Base-by-base conservation (phyloP, 78 protist genomes). In the Chrysochromulina parva region DNA sequence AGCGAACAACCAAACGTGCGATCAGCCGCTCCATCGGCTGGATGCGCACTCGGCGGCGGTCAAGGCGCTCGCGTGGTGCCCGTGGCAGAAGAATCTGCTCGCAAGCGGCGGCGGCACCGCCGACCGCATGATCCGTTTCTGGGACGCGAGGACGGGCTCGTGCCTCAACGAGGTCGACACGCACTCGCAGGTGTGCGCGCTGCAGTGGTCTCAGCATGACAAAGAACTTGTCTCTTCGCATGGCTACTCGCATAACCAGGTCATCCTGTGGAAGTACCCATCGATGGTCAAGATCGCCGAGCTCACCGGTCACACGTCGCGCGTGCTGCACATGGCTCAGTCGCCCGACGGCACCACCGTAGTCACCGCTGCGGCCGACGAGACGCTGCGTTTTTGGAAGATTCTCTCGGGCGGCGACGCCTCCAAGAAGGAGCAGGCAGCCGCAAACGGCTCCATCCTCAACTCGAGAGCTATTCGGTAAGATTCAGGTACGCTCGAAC, bases 61-160 rank as follows among this genome's bases (percentile, higher is more conserved):
- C 55, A 97, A 98, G 96, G 99, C 99, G 0, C 91, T 99, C 47
- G 99, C 99, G 14, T 99, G 99, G 99, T 96, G 96, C 92, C 99
- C 99, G 54, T 95, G 92, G 94, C 98, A 97, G 85, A 16, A 26
- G 3, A 96, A 94, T 90, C 95, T 98, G n/a, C 96, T 99, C 9
- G 99, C 99, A 22, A 88, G 99, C 24, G 99, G 99, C 48, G 99
- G 99, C 50, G 99, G 99, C 52, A 97, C 99, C 0, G 99, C 99
- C 10, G 99, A 99, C 71, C 95, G 98, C 54, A 91, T 91, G 94
- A 97, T 99, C 86, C 94, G 97, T n/a, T 97, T 99, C 97, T 98
- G 99, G 99, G 97, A 99, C 97, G 94, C 99, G 48, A 4, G 82
- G 28, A 95, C 96, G 11, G 99, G 99, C 60, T 90, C 65, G 20